Conservation (phyloP, 805 yeast genomes). For the Monosporozyma yasuniensis region DNA sequence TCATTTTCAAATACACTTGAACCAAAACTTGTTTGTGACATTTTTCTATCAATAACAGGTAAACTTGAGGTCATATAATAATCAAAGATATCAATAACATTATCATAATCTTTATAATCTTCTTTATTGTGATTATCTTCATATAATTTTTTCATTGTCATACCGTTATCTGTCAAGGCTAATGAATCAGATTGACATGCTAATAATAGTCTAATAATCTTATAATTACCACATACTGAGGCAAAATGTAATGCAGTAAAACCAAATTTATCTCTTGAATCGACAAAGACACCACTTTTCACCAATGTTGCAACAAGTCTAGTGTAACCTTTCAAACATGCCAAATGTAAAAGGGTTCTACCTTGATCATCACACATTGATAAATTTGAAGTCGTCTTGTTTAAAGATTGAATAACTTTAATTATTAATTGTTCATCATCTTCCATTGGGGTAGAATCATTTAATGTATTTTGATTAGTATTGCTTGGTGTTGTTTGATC, state of each 20-base stretch:
- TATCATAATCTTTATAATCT: slow-evolving; percentile 7
- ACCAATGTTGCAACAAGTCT: slow-evolving; percentile 55
- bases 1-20: slow-evolving; percentile 23
- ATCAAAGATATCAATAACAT: slow-evolving; percentile 26
- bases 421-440: slow-evolving; percentile 35
- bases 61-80: slow-evolving; percentile 12
- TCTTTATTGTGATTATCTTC: slow-evolving; percentile 11
- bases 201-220: slow-evolving; percentile 50
- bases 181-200: slow-evolving; percentile 55
- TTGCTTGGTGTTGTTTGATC: neutral
- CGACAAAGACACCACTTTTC: slow-evolving; percentile 57
- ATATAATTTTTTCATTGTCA: slow-evolving; percentile 30
- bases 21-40: slow-evolving; percentile 21
- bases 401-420: slow-evolving; percentile 54
- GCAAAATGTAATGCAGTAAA: slow-evolving; percentile 86
- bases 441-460: slow-evolving; percentile 5
- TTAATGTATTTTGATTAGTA: neutral
- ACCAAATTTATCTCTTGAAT: slow-evolving; percentile 69
- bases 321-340: slow-evolving; percentile 65
- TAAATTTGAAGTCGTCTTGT: slow-evolving; percentile 63
- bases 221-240: slow-evolving; percentile 62
- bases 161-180: slow-evolving; percentile 43
- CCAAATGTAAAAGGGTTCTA: slow-evolving; percentile 80
- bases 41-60: slow-evolving; percentile 12
- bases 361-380: slow-evolving; percentile 76